A percentile compares a stretch with the other conserved stretches of the same genome.
phyloP scores from a whole-genome alignment of 495 filamentous ascomycete species.

The Xylaria grammica region DNA sequence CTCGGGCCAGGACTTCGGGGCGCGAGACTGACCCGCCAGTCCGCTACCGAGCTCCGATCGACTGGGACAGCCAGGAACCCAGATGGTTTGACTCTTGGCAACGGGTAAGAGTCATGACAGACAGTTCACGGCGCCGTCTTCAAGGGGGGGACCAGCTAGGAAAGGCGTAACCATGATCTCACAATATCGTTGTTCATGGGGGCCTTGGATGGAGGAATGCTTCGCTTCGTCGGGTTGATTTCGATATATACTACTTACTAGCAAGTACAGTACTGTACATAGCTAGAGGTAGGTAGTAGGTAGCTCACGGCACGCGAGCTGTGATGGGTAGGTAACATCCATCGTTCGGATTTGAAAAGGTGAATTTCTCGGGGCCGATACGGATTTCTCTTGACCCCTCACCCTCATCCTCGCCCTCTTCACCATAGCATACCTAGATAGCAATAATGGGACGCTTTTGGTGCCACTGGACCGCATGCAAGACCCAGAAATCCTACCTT shows the following conservation, averaged over 20 bases:
- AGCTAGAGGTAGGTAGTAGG: too few species aligned
- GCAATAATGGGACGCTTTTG: too few species aligned
- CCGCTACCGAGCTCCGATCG: conserved; percentile 24
- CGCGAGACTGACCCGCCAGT: conserved; percentile 24
- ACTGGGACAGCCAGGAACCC: conserved; percentile 21
- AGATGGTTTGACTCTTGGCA: conserved; percentile 17
- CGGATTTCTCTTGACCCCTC: too few species aligned
- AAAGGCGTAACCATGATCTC: conserved; percentile 1
- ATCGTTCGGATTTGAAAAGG: background rate
- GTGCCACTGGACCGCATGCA: too few species aligned
- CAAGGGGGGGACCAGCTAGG: background rate
- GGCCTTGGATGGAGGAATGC: background rate
- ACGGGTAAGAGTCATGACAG: conserved; percentile 19
- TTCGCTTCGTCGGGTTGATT: too few species aligned
- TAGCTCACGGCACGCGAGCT: too few species aligned
- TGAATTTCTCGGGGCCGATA: background rate
- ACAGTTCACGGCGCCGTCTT: background rate
- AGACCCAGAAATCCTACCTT: too few species aligned
- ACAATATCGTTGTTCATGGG: background rate
- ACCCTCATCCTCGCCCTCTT: too few species aligned
- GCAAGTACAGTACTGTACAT: too few species aligned
- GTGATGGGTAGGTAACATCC: background rate
- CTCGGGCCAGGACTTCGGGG: conserved; percentile 21
- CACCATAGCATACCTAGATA: too few species aligned
- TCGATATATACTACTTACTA: too few species aligned